Base-by-base conservation (phyloP, 148 eudicot species). In the Rhododendron ovatum region DNA sequence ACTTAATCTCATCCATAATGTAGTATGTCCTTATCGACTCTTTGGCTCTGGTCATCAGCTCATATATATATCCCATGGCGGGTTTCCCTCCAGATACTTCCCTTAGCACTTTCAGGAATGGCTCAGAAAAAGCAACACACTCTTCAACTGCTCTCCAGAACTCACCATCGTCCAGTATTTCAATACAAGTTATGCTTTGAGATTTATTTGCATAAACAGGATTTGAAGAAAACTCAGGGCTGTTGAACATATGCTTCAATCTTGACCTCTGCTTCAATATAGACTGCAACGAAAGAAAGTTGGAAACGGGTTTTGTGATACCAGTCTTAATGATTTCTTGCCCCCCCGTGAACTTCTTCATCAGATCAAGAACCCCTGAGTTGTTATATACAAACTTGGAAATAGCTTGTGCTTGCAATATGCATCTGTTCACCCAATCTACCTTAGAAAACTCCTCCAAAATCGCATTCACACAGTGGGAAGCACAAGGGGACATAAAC, bases 1-100 rank as follows among this genome's bases (percentile, higher is more conserved):
- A 95, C 87, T 96, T 96, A 59, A 93, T 86, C 89, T 96, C 99
- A 87, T 96, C 99, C 99, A 96, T 96, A 17, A 96, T 96, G 86
- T 94, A 96, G 86, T 96, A 96, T 10, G 99, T 95, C 88, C 98
- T 86, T 61, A 96, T 94, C 1, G 99, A 96, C 84, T 96, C 99
- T 88, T 92, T 94, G 50, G 99, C 98, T 86, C 90, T 92, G 30
- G 95, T 96, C 98, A 96, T 94, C 90, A 96, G 78, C 90, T 96
- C 99, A 59, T 96, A 96, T 82, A 96, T 89, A 82, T 86, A 91
- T 24, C 99, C 97, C 76, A 92, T 94, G 3, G 94, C 96, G 26
- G 98, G 93, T 87, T 93, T 96, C 50, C 96, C 94, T 75, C 94
- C 98, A 5, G 94, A 92, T 26, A 96, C 93, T 90, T 96, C 98